These are phyloP conservation scores for Leccinum variabile DNA, from an alignment of 1,284 basidiomycete genomes.

Conservation along the genomic window DNA sequence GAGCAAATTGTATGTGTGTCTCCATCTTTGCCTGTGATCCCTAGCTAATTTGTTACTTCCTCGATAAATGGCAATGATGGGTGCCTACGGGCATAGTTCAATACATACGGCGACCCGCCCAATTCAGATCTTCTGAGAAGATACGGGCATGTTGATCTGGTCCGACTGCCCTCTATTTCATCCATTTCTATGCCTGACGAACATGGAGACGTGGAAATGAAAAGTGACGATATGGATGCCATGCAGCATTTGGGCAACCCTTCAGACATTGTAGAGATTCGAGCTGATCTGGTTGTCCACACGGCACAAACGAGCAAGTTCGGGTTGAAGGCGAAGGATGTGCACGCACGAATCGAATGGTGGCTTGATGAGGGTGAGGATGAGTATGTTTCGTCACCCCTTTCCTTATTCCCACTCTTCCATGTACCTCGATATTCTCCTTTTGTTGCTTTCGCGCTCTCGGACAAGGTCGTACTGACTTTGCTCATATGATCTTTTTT, in stretches of 20 bases:
- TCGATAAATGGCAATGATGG: background rate
- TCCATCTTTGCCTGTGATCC: background rate
- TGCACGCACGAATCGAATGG: conserved; percentile 75
- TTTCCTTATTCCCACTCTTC: background rate
- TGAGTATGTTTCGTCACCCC: conserved; percentile 62
- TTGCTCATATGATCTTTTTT: background rate
- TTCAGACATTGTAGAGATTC: conserved; percentile 84
- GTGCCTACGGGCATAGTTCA: conserved; percentile 58
- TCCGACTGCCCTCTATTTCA: conserved; percentile 45
- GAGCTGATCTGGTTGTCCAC: conserved; percentile 74
- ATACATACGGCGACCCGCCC: conserved; percentile 94
- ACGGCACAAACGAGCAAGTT: conserved; percentile 35
- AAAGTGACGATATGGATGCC: background rate
- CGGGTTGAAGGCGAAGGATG: conserved; percentile 18
- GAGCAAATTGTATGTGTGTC: conserved; percentile 79
- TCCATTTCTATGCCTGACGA: conserved; percentile 34
- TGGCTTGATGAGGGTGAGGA: conserved; percentile 90
- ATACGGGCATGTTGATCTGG: conserved; percentile 90
- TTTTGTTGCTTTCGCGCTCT: background rate
- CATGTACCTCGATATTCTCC: background rate
- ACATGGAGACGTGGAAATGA: conserved; percentile 32
- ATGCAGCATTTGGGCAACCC: conserved; percentile 58
- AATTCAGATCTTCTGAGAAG: conserved; percentile 93
- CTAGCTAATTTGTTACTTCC: background rate
- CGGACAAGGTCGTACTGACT: conserved; percentile 9